A percentile compares a stretch with the other conserved stretches of the same genome.
Conservation (phyloP, 164 flowering plant species). For the Vitis amurensis region DNA sequence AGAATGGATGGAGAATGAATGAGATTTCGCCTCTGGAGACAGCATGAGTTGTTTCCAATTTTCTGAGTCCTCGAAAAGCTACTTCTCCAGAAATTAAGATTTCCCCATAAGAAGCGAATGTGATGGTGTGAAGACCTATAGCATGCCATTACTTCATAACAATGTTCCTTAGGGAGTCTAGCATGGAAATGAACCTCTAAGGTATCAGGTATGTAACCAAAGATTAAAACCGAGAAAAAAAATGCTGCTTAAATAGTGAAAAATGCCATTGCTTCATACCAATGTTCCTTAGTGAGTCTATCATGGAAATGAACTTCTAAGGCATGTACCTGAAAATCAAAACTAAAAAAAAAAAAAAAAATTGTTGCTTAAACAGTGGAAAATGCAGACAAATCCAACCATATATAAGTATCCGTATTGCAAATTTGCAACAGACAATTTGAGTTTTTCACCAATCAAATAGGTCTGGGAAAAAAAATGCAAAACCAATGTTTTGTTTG, state of each 20-base stretch:
- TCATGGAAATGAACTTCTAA: not conserved
- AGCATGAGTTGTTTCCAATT: constrained; percentile 10
- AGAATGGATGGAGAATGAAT: constrained; percentile 10
- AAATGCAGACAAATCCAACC: too few species aligned
- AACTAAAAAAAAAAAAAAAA: too few species aligned
- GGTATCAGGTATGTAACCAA: not conserved
- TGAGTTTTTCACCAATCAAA: too few species aligned
- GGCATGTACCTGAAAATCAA: not conserved
- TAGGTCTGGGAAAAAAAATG: too few species aligned
- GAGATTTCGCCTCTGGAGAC: constrained; percentile 3
- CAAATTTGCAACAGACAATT: too few species aligned
- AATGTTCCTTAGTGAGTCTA: not conserved
- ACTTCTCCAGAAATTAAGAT: constrained; percentile 15
- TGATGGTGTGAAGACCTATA: constrained; percentile 17
- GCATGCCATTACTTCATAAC: constrained; percentile 32
- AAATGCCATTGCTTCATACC: constrained; percentile 16
- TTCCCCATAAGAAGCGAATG: constrained; percentile 28
- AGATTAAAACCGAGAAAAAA: too few species aligned
- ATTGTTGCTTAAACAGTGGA: too few species aligned
- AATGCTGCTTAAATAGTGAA: too few species aligned
- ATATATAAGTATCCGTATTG: too few species aligned
- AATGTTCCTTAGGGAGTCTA: not conserved
- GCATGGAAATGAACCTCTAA: not conserved
- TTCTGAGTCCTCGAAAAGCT: constrained; percentile 16
- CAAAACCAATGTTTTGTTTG: too few species aligned